A percentile compares a stretch with the other conserved stretches of the same genome.
These are phyloP conservation scores for Osmanthus fragrans DNA, from an alignment of 257 asterid genomes.

Conservation along the genomic window DNA sequence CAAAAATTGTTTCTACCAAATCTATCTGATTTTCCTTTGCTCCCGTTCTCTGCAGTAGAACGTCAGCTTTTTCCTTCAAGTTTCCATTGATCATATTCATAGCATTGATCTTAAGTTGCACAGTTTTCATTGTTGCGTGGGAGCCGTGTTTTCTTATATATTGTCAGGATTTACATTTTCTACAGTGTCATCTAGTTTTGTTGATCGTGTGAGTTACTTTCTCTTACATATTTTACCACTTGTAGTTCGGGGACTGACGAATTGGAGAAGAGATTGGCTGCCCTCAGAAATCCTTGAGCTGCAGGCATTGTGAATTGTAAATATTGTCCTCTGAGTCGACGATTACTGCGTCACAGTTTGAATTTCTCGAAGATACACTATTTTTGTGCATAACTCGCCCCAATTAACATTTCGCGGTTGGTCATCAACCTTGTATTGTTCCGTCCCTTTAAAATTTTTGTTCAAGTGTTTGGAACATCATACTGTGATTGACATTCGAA, in stretches of 20 bases:
- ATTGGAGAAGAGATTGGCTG: constrained; percentile 82
- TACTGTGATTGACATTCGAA: background rate
- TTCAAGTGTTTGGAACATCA: background rate
- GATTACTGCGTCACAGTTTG: background rate
- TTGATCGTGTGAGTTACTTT: background rate
- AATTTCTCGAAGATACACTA: background rate
- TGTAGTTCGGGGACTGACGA: constrained; percentile 66
- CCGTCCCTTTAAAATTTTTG: background rate
- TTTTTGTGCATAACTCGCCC: background rate
- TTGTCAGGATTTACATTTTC: background rate
- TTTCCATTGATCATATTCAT: background rate
- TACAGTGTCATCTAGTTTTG: background rate
- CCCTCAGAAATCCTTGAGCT: constrained; percentile 74
- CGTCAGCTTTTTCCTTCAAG: background rate
- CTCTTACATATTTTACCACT: background rate
- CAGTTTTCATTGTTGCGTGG: no score
- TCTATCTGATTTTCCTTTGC: background rate
- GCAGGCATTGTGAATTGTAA: background rate
- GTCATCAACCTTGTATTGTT: background rate
- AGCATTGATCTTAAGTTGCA: background rate
- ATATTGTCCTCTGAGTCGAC: background rate
- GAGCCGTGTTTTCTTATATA: background rate
- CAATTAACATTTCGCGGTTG: background rate
- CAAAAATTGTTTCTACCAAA: background rate
- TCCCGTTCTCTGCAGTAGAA: background rate